Conservation (phyloP, 1,284 basidiomycete genomes). For the Ceratobasidium sp. region DNA sequence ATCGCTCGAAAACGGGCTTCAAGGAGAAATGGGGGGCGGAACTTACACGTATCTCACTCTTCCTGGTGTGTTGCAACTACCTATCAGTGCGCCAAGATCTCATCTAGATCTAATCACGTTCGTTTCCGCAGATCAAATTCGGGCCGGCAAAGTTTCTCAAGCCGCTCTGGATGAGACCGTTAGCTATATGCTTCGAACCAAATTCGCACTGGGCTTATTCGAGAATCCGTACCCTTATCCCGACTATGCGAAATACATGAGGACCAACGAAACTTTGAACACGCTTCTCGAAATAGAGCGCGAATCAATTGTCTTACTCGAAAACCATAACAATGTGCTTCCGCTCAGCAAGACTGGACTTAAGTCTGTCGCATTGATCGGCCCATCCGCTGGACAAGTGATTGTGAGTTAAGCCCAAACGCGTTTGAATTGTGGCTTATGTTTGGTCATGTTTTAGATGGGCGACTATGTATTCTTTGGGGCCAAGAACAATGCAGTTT, state of each 20-base stretch:
- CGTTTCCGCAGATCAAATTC: conserved; percentile 57
- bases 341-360: conserved; percentile 60
- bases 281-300: conserved; percentile 64
- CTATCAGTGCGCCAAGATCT: not conserved
- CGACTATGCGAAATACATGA: conserved; percentile 63
- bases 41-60: conserved; percentile 69
- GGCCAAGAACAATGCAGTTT: conserved; percentile 60
- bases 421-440: not conserved
- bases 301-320: conserved; percentile 67
- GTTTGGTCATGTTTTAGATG: conserved; percentile 44
- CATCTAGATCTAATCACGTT: not conserved
- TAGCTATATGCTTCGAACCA: conserved; percentile 54
- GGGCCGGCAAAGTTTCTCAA: conserved; percentile 60
- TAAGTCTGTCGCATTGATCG: conserved; percentile 65
- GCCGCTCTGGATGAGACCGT: conserved; percentile 56
- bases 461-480: conserved; percentile 78
- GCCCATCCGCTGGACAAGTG: conserved; percentile 68
- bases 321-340: conserved; percentile 63
- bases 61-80: conserved; percentile 53
- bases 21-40: conserved; percentile 74
- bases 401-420: conserved; percentile 54
- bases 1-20: conserved; percentile 63
- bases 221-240: conserved; percentile 73
- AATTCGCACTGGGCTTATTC: conserved; percentile 67
- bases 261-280: conserved; percentile 60